Conservation (phyloP, 345 rosid species). For the Aquilaria yunnanensis region DNA sequence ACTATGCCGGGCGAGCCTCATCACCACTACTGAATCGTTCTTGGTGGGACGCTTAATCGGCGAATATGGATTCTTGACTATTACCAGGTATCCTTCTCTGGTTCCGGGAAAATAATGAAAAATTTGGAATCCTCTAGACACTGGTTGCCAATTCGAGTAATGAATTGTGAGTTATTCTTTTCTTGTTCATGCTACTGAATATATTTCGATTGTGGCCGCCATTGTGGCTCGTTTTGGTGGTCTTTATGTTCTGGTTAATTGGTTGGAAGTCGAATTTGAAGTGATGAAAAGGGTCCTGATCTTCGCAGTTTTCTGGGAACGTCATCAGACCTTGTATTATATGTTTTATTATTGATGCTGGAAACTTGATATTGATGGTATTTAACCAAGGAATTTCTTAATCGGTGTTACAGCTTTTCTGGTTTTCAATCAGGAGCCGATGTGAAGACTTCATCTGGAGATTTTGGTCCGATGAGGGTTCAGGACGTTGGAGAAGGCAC, state of each 20-base stretch:
- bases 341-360: no score
- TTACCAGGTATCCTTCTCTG: slow-evolving; percentile 54
- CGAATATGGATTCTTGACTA: slow-evolving; percentile 89
- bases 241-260: no score
- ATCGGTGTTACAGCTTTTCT: slow-evolving; percentile 42
- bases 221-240: no score
- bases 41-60: slow-evolving; percentile 89
- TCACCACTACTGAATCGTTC: slow-evolving; percentile 69
- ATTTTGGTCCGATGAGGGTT: slow-evolving; percentile 45
- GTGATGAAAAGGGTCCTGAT: no score
- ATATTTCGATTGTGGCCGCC: background rate
- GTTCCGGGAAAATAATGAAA: background rate
- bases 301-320: no score
- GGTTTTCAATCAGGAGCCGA: slow-evolving; percentile 48
- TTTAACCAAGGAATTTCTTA: no score
- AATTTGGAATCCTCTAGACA: background rate
- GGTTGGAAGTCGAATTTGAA: no score
- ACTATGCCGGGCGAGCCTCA: slow-evolving; percentile 50
- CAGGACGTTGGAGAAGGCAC: slow-evolving; percentile 92
- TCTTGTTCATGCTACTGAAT: background rate
- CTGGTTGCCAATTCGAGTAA: no score
- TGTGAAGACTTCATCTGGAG: slow-evolving; percentile 31
- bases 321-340: no score
- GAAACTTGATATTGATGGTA: no score
- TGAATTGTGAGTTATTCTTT: no score